Evolutionary conservation across 1,284 basidiomycete species (phyloP).

Genomic region (Exobasidium rhododendri): DNA sequence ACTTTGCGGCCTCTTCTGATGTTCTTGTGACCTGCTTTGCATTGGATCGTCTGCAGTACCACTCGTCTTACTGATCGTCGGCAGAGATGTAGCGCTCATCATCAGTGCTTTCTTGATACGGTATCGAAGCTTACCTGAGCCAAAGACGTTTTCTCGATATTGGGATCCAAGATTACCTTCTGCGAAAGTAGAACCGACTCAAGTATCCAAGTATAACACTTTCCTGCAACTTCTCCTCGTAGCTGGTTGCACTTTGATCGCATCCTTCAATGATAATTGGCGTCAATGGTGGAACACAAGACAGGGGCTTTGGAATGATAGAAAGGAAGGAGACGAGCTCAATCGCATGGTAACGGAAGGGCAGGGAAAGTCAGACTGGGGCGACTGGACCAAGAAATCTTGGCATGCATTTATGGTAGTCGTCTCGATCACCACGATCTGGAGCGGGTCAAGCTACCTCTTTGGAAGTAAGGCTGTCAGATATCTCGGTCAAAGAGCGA

Average conservation of each 20-base stretch:
- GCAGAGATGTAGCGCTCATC: slow-evolving; percentile 80
- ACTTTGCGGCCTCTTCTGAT: no score
- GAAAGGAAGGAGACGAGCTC: no score
- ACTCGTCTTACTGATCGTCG: slow-evolving; percentile 79
- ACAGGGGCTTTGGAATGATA: slow-evolving; percentile 6
- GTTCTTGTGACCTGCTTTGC: no score
- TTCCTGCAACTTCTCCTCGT: slow-evolving; percentile 85
- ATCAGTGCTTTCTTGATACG: slow-evolving; percentile 91
- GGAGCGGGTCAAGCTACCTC: slow-evolving; percentile 85
- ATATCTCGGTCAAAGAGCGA: slow-evolving; percentile 15
- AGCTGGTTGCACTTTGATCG: slow-evolving; percentile 79
- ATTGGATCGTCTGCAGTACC: slow-evolving; percentile 63
- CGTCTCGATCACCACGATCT: slow-evolving; percentile 83
- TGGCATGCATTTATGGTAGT: slow-evolving; percentile 63
- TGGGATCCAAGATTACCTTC: slow-evolving; percentile 94
- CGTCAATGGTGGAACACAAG: slow-evolving; percentile 2
- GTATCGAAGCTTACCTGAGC: slow-evolving; percentile 79
- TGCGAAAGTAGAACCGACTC: slow-evolving; percentile 85
- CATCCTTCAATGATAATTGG: slow-evolving; percentile 63
- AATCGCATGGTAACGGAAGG: not conserved
- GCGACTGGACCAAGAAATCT: slow-evolving; percentile 10
- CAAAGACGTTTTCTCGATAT: slow-evolving; percentile 86
- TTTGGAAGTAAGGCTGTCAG: slow-evolving; percentile 26
- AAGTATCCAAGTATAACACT: slow-evolving; percentile 68
- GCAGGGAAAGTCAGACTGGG: not conserved